Base-by-base conservation (phyloP, 2,329 filamentous ascomycete genomes). In the Calycina herbarum region DNA sequence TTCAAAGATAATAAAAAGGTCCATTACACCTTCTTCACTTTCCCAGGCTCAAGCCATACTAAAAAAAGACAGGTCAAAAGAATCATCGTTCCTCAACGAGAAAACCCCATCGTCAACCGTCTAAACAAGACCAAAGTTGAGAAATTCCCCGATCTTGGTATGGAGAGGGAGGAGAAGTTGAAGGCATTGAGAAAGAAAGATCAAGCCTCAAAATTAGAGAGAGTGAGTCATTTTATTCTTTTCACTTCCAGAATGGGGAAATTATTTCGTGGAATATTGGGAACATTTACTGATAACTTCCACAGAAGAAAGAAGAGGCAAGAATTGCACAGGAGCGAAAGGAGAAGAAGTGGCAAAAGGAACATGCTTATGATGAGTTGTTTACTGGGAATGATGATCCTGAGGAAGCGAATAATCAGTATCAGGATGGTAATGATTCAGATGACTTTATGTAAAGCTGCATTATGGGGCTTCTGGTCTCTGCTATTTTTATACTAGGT, bases 121-220 rank as follows among this genome's bases (percentile, higher is more conserved):
- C 86, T 99, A 70, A 98, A 97, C 82, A 99, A 98, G 84, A 99
- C 95, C 42, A 93, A 90, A 72, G 86, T 91, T 40, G 94, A 98
- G 80, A 92, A 89, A 77, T 92, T 89, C 76, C 93, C 94, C 0
- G 92, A 98, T 76, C 81, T 99, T 13, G 83, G 85, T 66, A 86
- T 89, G 75, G 94, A 97, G 80, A 91, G 89, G 76, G 93, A 96
- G 64, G 90, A 92, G 60, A 85, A 87, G 54, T 79, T 90, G 67
- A 88, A 87, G 72, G 87, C 90, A 78, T 80, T 94, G 71, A 84
- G 93, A 69, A 89, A 87, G 76, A 84, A 82, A 66, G 93, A 97
- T 62, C 86, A 89, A 74, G 85, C 86, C 15, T 81, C 83, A 0
- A 80, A 81, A 71, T 84, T 86, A 70, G 82, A 84, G 61, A 82